These are phyloP conservation scores for Platanthera zijinensis DNA, from an alignment of 106 monocot species.

Conservation along the genomic window DNA sequence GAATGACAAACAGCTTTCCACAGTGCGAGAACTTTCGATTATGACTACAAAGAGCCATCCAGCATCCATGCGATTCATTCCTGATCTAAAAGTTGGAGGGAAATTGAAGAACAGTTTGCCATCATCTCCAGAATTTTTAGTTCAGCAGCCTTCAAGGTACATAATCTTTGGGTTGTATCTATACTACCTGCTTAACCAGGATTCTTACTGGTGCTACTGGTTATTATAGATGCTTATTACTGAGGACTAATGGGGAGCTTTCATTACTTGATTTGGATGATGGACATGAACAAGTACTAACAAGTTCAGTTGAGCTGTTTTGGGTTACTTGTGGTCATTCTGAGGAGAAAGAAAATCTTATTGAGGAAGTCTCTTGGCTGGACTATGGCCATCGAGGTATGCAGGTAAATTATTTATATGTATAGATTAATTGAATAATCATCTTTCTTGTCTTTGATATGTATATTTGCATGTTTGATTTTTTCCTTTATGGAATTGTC, in stretches of 20 bases:
- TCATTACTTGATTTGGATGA: constrained; percentile 98
- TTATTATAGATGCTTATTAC: constrained; percentile 69
- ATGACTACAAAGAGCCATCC: constrained; percentile 96
- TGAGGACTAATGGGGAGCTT: constrained; percentile 93
- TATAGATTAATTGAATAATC: background rate
- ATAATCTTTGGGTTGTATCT: background rate
- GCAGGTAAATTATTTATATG: constrained; percentile 49
- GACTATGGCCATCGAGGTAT: constrained; percentile 96
- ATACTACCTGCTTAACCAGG: background rate
- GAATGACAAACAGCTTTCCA: constrained; percentile 90
- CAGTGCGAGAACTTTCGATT: constrained; percentile 95
- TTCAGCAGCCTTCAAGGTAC: constrained; percentile 81
- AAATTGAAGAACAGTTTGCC: constrained; percentile 11
- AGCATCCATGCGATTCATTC: constrained; percentile 87
- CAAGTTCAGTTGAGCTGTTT: constrained; percentile 83
- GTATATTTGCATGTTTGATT: background rate
- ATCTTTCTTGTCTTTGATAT: background rate
- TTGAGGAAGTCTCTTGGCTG: constrained; percentile 97
- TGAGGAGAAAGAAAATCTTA: constrained; percentile 85
- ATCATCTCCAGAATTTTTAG: constrained; percentile 23
- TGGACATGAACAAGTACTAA: constrained; percentile 80
- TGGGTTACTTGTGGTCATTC: constrained; percentile 93
- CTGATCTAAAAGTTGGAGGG: constrained; percentile 41
- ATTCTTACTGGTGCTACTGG: constrained; percentile 12
- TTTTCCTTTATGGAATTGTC: background rate